These are phyloP conservation scores for Lachnellula occidentalis DNA, from an alignment of 2,329 filamentous ascomycete genomes.

Conservation along the genomic window DNA sequence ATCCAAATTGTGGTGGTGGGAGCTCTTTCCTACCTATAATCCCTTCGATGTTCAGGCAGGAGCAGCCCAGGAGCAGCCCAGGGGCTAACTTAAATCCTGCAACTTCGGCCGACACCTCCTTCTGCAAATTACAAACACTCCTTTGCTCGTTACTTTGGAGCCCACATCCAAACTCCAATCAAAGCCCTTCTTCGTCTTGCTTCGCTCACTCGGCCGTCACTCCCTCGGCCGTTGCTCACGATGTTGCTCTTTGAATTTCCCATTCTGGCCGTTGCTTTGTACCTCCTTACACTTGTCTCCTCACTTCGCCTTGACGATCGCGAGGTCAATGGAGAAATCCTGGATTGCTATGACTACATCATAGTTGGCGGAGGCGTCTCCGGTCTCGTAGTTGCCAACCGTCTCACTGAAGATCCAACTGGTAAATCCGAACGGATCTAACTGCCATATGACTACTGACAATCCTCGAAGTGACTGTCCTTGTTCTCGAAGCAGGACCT, in stretches of 20 bases:
- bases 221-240: neutral
- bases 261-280: neutral
- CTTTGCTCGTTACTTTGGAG: neutral
- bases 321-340: slow-evolving; percentile 18
- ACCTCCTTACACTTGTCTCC: slow-evolving; percentile 4
- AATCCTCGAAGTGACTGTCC: slow-evolving; percentile 17
- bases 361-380: slow-evolving; percentile 43
- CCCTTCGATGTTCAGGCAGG: neutral
- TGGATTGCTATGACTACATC: slow-evolving; percentile 34
- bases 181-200: neutral
- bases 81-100: neutral
- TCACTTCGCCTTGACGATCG: slow-evolving; percentile 15
- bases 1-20: too few species aligned
- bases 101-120: neutral
- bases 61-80: neutral
- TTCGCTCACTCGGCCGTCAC: neutral
- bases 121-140: neutral
- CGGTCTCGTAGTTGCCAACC: slow-evolving; percentile 40
- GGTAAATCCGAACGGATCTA: slow-evolving; percentile 1
- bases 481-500: slow-evolving; percentile 24
- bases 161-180: neutral
- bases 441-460: neutral
- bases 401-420: slow-evolving; percentile 35
- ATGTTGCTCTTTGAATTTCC: neutral
- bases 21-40: too few species aligned